Evolutionary conservation across 768 basidiomycete species (phyloP), one percentile per base, ranked within the genome.

Genomic region (Psilocybe sp.): DNA sequence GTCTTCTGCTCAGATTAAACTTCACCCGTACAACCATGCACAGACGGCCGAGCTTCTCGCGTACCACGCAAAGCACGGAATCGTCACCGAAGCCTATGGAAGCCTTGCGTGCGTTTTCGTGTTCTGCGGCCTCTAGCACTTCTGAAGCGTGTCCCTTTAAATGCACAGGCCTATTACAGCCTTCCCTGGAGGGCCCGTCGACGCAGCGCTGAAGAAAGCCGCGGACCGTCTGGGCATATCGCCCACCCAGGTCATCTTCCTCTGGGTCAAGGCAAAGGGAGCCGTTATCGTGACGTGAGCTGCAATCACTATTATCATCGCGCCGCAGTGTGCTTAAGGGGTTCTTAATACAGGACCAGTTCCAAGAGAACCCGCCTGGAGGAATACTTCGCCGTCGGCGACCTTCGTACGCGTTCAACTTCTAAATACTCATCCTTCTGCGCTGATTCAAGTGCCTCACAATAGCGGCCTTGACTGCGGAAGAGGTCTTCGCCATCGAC

Each of bases 41-140:
- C 56, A 69, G 20, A 81, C 83, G 55, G 73, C 69, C 1, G 73
- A 80, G 0, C 69, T 85, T 28, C 67, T 91, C 20, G 80, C 80
- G 33, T 89, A 72, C 57, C 77, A 79, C 39, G 69, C 73, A 13
- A 64, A 72, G 55, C 69, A 89, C 48, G 75, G 73, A 13, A 87
- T 92, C 44, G 73, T 81, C 18, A 80, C 81, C 38, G 89, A 90
- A 63, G 87, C 82, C 1, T 91, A 91, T 67, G 82, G 85, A 47
- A 66, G 79, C 15, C 72, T 92, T 38, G 77, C 72, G 85, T 86
- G 49, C 19, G 80, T 58, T 31, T 37, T 20, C 28, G 5, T 40
- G 32, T 6, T 14, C 42, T n/a, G 32, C 37, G 6, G 10, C 13
- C 20, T 49, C 49, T 19, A 14, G 34, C 40, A 41, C 40, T 15